Evolutionary conservation across 2,329 filamentous ascomycete species (phyloP).

Genomic region (Fusarium sp.): DNA sequence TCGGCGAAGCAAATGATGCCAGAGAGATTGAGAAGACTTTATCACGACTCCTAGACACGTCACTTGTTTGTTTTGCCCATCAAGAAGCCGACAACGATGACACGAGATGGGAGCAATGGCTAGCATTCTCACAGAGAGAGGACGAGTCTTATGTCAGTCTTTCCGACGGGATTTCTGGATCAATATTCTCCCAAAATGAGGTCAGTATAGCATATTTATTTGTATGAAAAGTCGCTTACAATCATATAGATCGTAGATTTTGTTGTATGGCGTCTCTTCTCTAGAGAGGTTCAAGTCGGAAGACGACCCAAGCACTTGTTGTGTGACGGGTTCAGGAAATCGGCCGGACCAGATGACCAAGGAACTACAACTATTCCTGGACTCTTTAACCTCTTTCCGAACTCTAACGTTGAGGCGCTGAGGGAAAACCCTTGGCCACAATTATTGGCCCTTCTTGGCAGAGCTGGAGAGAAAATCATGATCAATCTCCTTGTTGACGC

Average conservation of each 20-base stretch:
- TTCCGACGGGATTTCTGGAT: constrained; percentile 57
- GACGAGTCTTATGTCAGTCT: constrained; percentile 68
- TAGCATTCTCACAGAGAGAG: constrained; percentile 69
- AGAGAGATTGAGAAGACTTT: constrained; percentile 56
- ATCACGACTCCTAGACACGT: constrained; percentile 72
- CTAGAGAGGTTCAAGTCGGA: constrained; percentile 58
- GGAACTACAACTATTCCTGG: constrained; percentile 67
- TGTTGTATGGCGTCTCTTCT: constrained; percentile 81
- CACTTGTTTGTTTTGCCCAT: constrained; percentile 68
- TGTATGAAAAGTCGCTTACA: constrained; percentile 11
- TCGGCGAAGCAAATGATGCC: constrained; percentile 50
- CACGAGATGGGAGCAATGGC: constrained; percentile 65
- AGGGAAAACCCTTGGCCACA: constrained; percentile 80
- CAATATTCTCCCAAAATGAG: constrained; percentile 70
- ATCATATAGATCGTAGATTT: constrained; percentile 77
- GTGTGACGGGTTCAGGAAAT: constrained; percentile 81
- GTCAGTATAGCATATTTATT: constrained; percentile 51
- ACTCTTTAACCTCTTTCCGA: constrained; percentile 71
- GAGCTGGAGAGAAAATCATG: constrained; percentile 80
- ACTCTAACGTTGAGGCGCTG: constrained; percentile 75
- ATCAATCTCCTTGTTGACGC: constrained; percentile 80
- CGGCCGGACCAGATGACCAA: constrained; percentile 46
- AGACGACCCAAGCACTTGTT: constrained; percentile 76
- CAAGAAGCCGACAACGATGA: constrained; percentile 45
- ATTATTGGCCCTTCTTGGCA: constrained; percentile 78